Conservation (phyloP, 257 asterid genomes). For the Verbena officinalis region DNA sequence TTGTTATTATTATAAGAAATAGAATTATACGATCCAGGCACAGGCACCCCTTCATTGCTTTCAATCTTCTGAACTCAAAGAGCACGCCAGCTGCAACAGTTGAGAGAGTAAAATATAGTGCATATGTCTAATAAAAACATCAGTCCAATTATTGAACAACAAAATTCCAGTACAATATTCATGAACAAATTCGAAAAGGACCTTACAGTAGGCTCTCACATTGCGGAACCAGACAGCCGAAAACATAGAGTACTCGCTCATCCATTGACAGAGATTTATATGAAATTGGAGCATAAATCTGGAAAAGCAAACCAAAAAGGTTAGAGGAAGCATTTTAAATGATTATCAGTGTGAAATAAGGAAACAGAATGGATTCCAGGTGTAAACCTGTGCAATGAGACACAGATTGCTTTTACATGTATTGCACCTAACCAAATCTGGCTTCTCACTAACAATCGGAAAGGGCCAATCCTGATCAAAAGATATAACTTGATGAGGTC, state of each 20-base stretch:
- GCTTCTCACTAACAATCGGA: slow-evolving; percentile 39
- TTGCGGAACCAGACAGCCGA: slow-evolving; percentile 61
- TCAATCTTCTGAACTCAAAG: slow-evolving; percentile 75
- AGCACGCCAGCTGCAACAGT: slow-evolving; percentile 68
- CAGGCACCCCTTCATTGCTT: slow-evolving; percentile 34
- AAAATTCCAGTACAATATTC: too few species aligned
- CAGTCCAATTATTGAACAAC: background rate
- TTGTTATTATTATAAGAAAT: slow-evolving; percentile 40
- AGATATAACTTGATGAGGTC: slow-evolving; percentile 5
- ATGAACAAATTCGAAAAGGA: slow-evolving; percentile 23
- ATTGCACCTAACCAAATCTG: slow-evolving; percentile 57
- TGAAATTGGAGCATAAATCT: slow-evolving; percentile 89
- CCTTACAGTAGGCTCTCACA: slow-evolving; percentile 74
- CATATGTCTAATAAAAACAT: background rate
- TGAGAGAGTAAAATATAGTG: slow-evolving; percentile 26
- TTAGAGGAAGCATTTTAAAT: slow-evolving; percentile 13
- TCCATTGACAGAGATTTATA: slow-evolving; percentile 40
- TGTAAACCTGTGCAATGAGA: slow-evolving; percentile 80
- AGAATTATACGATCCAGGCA: slow-evolving; percentile 41
- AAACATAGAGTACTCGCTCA: slow-evolving; percentile 73
- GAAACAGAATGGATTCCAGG: background rate
- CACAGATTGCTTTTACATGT: slow-evolving; percentile 59
- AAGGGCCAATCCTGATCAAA: slow-evolving; percentile 77
- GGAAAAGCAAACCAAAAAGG: slow-evolving; percentile 19
- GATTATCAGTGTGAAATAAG: background rate